Conservation (phyloP, 805 yeast species). For the Saccharomycopsis vini region DNA sequence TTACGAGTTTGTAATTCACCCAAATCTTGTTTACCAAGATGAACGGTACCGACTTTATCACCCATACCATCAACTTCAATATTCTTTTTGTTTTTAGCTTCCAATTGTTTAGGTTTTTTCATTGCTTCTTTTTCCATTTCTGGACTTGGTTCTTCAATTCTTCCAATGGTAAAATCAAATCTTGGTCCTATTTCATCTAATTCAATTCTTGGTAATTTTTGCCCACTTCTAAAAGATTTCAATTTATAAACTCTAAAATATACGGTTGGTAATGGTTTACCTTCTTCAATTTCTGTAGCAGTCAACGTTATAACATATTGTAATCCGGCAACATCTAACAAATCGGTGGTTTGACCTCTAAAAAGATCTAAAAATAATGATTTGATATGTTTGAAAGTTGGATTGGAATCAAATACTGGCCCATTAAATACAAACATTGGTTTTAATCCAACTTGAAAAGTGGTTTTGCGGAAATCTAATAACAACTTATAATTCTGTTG, state of each 20-base stretch:
- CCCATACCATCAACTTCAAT: slow-evolving; percentile 83
- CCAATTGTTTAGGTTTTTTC: slow-evolving; percentile 72
- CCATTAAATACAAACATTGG: slow-evolving; percentile 95
- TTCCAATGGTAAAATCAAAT: slow-evolving; percentile 84
- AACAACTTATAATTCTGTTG: slow-evolving; percentile 62
- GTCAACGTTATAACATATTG: slow-evolving; percentile 83
- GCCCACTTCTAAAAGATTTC: slow-evolving; percentile 73
- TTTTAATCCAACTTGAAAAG: slow-evolving; percentile 82
- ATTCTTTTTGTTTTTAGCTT: slow-evolving; percentile 79
- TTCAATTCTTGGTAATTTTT: slow-evolving; percentile 89
- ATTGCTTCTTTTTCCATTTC: slow-evolving; percentile 88
- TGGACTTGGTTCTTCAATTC: slow-evolving; percentile 72
- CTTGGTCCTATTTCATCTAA: slow-evolving; percentile 94
- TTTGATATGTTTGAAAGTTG: slow-evolving; percentile 75
- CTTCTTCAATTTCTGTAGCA: slow-evolving; percentile 57
- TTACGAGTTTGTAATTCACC: slow-evolving; percentile 88
- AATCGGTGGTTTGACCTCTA: slow-evolving; percentile 70
- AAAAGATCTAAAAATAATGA: slow-evolving; percentile 86
- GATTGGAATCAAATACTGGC: slow-evolving; percentile 81
- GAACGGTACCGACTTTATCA: slow-evolving; percentile 93
- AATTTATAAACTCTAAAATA: slow-evolving; percentile 87
- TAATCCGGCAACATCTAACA: slow-evolving; percentile 90
- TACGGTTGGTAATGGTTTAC: slow-evolving; percentile 61
- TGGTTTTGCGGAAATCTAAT: slow-evolving; percentile 67
- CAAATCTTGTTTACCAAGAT: slow-evolving; percentile 92